Evolutionary conservation across 495 filamentous ascomycete genomes (phyloP), one percentile per base, ranked within the genome.

Genomic region (Podospora appendiculata): DNA sequence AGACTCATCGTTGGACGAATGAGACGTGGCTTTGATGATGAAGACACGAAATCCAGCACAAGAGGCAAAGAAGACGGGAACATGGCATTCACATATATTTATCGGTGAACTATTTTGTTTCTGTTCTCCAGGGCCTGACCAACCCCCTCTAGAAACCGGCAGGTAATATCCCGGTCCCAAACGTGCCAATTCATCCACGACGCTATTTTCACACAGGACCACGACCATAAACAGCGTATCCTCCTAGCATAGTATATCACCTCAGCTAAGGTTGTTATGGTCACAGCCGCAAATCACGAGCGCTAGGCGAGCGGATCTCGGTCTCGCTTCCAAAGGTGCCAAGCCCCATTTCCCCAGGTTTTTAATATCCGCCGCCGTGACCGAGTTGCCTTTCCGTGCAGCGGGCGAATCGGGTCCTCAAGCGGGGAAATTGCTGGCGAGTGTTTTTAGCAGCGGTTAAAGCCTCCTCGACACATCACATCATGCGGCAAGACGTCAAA

Each of bases 1-100:
- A 68, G 32, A 52, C 55, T 52, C 65, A 68, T 67, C 7, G 2
- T 51, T 25, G 25, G 25, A 25, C 5, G 2, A 25, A 25, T 25
- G 25, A 25, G 46, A 14, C 7, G 46, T 17, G 14, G 10, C 14
- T 32, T 3, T 39, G 14, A 9, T 36, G 46, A 16, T 4, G 44
- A 11, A 32, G 19, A 19, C 17, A 4, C 25, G 14, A 19, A 38
- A 48, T 1, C 14, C 4, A 13, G 11, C 8, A 11, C 6, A 16
- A 14, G n/a, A 48, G 46, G 34, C 17, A 48, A 10, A 6, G 16
- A 38, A 36, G 5, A 48, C 4, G 32, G 16, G 32, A 39, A 38
- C 32, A 48, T 10, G n/a, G 41, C 4, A 16, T 43, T 16, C 3
- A 19, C n/a, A 43, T 19, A 17, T 16, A 43, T 8, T 19, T 3